phyloP scores from a whole-genome alignment of 2,329 filamentous ascomycete species.

The Aspergillus candidus region DNA sequence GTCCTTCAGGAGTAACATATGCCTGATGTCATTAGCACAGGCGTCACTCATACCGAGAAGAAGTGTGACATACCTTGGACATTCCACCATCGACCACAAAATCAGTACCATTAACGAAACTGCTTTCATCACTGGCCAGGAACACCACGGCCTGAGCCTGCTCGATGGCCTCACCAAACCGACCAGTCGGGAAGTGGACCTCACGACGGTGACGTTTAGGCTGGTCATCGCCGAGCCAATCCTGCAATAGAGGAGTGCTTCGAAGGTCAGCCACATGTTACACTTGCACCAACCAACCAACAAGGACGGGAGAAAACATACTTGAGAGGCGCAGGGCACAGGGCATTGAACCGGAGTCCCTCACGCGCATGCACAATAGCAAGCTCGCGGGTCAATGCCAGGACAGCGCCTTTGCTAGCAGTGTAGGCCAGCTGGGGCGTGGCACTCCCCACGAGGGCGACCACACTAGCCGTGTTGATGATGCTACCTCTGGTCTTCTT shows the following conservation, averaged over 20 bases:
- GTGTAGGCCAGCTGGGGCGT: slow-evolving; percentile 91
- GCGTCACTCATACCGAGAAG: too few species aligned
- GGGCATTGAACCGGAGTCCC: slow-evolving; percentile 80
- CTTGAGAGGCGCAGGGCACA: slow-evolving; percentile 88
- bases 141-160: slow-evolving; percentile 87
- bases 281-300: not conserved
- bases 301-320: slow-evolving; percentile 23
- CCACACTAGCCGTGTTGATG: slow-evolving; percentile 88
- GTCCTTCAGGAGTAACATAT: slow-evolving; percentile 63
- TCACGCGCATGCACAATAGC: slow-evolving; percentile 89
- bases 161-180: slow-evolving; percentile 90
- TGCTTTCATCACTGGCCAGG: slow-evolving; percentile 78
- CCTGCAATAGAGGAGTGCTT: slow-evolving; percentile 78
- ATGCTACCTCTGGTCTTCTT: slow-evolving; percentile 73
- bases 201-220: slow-evolving; percentile 76
- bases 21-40: slow-evolving; percentile 40
- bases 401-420: slow-evolving; percentile 84
- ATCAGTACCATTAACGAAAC: slow-evolving; percentile 84
- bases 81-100: slow-evolving; percentile 95
- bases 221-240: slow-evolving; percentile 85
- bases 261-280: not conserved
- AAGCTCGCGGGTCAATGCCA: slow-evolving; percentile 83
- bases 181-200: slow-evolving; percentile 80
- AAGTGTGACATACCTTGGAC: slow-evolving; percentile 48
- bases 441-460: slow-evolving; percentile 78